phyloP scores from a whole-genome alignment of 2,329 filamentous ascomycete species.

The Colletotrichum lupini region DNA sequence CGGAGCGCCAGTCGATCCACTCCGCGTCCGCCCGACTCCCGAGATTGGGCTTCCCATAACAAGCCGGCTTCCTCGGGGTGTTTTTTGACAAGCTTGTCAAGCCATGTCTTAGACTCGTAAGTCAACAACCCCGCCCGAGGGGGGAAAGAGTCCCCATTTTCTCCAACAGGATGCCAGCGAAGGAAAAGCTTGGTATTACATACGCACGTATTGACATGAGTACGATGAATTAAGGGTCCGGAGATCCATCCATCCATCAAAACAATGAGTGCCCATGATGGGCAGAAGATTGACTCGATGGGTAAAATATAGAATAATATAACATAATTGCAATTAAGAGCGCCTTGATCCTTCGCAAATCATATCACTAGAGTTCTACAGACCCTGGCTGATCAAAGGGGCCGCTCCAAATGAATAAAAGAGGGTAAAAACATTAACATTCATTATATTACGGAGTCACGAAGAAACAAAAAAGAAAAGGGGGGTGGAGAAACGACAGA shows the following conservation, averaged over 20 bases:
- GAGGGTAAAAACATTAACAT: neutral
- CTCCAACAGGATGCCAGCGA: neutral
- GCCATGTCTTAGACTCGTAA: neutral
- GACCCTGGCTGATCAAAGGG: constrained; percentile 8
- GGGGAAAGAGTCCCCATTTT: neutral
- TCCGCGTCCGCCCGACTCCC: neutral
- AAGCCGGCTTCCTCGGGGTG: neutral
- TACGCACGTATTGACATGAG: neutral
- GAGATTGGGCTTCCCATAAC: neutral
- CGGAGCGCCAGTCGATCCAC: neutral
- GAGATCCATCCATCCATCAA: neutral
- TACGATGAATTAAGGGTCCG: constrained; percentile 17
- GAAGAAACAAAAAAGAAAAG: neutral
- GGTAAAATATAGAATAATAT: neutral
- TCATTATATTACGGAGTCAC: neutral
- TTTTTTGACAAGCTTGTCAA: neutral
- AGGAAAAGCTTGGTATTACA: constrained; percentile 12
- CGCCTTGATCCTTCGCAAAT: constrained; percentile 7
- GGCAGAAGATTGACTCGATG: neutral
- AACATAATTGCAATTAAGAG: neutral
- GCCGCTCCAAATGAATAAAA: neutral
- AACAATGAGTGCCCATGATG: constrained; percentile 2
- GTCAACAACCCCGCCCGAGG: neutral
- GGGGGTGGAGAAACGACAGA: neutral
- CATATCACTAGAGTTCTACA: constrained; percentile 11